phyloP scores from a whole-genome alignment of 2,329 filamentous ascomycete genomes.

The Clarireedia sp. region DNA sequence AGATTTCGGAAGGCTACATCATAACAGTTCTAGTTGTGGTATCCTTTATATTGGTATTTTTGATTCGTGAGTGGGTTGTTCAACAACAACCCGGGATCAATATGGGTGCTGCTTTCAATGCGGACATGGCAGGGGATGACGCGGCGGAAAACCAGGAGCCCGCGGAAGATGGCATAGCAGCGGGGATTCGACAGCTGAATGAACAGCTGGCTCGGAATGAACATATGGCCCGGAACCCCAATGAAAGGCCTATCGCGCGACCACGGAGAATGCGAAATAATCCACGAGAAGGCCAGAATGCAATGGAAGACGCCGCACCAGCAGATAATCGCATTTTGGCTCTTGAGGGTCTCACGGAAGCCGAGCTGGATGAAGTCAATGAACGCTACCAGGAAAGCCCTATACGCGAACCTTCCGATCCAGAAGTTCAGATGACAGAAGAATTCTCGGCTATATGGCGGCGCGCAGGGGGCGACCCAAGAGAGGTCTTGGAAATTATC shows the following conservation, averaged over 20 bases:
- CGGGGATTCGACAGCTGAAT: constrained; percentile 5
- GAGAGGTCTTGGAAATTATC: constrained; percentile 52
- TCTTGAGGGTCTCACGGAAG: no score
- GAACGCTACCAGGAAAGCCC: not conserved
- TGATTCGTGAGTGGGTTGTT: constrained; percentile 96
- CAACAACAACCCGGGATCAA: constrained; percentile 94
- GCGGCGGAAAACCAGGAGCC: constrained; percentile 16
- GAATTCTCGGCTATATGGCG: constrained; percentile 50
- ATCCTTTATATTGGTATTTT: constrained; percentile 91
- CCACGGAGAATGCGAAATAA: no score
- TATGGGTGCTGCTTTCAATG: constrained; percentile 51
- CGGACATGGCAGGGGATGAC: constrained; percentile 49
- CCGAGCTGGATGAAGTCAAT: not conserved
- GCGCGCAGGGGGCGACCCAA: constrained; percentile 50
- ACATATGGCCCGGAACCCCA: not conserved
- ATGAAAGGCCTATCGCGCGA: not conserved
- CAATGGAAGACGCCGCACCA: no score
- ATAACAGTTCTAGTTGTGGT: constrained; percentile 89
- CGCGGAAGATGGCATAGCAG: constrained; percentile 7
- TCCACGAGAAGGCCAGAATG: no score
- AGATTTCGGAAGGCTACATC: constrained; percentile 83
- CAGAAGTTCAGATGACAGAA: constrained; percentile 26
- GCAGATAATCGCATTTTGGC: no score
- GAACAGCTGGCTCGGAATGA: not conserved
- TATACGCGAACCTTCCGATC: not conserved